Conservation (phyloP, 192 early-diverging fungal species). For the Umbelopsis ramanniana region DNA sequence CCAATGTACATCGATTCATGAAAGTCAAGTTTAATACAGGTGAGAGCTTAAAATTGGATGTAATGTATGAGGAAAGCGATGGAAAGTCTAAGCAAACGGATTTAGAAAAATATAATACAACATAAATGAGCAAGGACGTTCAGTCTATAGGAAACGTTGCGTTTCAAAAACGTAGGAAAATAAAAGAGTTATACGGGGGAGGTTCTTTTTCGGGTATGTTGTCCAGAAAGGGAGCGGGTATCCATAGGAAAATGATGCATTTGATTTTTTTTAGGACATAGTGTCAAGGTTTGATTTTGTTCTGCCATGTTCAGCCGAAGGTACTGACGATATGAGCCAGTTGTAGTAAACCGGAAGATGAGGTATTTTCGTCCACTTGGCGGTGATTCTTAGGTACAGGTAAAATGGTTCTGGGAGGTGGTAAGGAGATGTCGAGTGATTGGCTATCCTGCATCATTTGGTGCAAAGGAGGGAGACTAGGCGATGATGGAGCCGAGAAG, state of each 20-base stretch:
- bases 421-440: constrained; percentile 18
- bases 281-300: background rate
- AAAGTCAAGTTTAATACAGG: background rate
- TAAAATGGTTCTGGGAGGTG: constrained; percentile 9
- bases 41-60: background rate
- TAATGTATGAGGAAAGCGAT: background rate
- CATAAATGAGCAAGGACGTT: background rate
- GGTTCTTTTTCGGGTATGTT: constrained; percentile 18
- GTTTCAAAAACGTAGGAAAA: constrained; percentile 8
- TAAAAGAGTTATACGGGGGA: background rate
- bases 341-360: constrained; percentile 22
- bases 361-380: constrained; percentile 14
- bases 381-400: constrained; percentile 13
- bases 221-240: constrained; percentile 15
- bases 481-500: constrained; percentile 19
- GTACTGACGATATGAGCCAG: constrained; percentile 36
- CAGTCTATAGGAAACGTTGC: background rate
- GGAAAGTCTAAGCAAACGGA: background rate
- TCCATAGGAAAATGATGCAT: background rate
- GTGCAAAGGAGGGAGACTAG: constrained; percentile 6
- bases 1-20: background rate
- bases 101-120: background rate
- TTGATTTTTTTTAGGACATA: background rate
- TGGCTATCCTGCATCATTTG: constrained; percentile 6
- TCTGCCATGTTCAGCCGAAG: constrained; percentile 25